Base-by-base conservation (phyloP, 106 monocot species). In the Hemerocallis citrina region DNA sequence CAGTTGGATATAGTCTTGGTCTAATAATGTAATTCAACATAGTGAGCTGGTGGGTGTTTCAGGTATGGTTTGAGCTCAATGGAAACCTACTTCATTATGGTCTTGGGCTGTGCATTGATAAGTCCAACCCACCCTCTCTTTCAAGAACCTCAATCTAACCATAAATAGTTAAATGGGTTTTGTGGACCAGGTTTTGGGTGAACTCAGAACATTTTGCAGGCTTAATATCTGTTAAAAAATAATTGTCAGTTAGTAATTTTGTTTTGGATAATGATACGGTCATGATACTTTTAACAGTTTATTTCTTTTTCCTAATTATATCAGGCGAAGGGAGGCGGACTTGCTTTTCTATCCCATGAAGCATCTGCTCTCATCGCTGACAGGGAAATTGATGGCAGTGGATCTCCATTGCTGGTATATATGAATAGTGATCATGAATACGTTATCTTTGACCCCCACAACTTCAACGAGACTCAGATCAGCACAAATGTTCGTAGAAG, bases 351-450 rank as follows among this genome's bases (percentile, higher is more conserved):
- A 22, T 56, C 75, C 11, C 22, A 70, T 29, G 50, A 74, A 34
- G 38, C 56, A 34, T 68, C 57, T 40, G 16, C 55, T n/a, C 38
- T 31, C 17, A 48, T 55, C 28, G 54, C 43, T 1, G 1, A 16
- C n/a, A 10, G 33, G 0, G 42, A 48, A 74, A 43, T 32, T 44
- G 82, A 67, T 7, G 67, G 60, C 40, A 46, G 57, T 51, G 58
- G 56, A 21, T 7, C 43, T 38, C 56, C 39, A 7, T 52, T 84
- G 46, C 74, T 96, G 52, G 87, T 61, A 16, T 96, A 75, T 55
- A 65, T 91, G 65, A 96, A 88, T 59, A 20, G 69, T 34, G 74
- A 79, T 39, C 91, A 85, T 66, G 87, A 96, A 30, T 96, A 74
- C 19, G 43, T 88, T n/a, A 20, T 96, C 32, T 96, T 96, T 66